Base-by-base conservation (phyloP, 371 early-diverging fungal genomes). In the Cokeromyces recurvatus region DNA sequence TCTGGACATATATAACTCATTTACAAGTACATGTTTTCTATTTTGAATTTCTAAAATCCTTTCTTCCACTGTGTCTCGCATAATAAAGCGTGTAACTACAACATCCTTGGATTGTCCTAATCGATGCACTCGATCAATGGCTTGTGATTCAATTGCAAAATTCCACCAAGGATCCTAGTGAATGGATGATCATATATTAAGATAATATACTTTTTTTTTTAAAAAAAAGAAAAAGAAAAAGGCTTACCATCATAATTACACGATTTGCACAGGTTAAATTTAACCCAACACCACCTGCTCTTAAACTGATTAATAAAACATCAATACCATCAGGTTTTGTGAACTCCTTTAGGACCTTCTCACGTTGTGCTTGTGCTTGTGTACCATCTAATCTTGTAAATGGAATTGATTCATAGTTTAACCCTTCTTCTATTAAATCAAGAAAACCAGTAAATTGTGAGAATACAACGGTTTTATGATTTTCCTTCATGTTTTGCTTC, bases 101-200 rank as follows among this genome's bases (percentile, higher is more conserved):
- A 87, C 74, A 8, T 69, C 67, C 23, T 72, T 69, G 9, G 56
- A 65, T 59, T 94, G 93, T 0, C 92, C 93, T 7, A 94, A 57
- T 10, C 94, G 77, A 58, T 92, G 89, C 4, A 90, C 84, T 48
- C 95, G 82, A 58, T 94, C 95, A 52, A 93, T 88, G 14, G 93
- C 92, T 63, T 91, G 91, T 9, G 80, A 66, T 54, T 90, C 88
- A n/a, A 85, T 82, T 0, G 81, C 77, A 14, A 68, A 81, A 62
- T 91, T 89, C 89, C 90, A 92, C 90, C 91, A 92, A 22, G 86
- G 85, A 62, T 94, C 91, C 74, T 83, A 47, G 15, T n/a, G n/a
- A n/a, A 64, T n/a, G 19, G 7, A 4, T 40, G 14, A 16, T 40
- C 15, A n/a, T n/a, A n/a, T n/a, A n/a, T n/a, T n/a, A n/a, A n/a